Evolutionary conservation across 805 yeast species (phyloP).

Genomic region (Suhomyces sp.): DNA sequence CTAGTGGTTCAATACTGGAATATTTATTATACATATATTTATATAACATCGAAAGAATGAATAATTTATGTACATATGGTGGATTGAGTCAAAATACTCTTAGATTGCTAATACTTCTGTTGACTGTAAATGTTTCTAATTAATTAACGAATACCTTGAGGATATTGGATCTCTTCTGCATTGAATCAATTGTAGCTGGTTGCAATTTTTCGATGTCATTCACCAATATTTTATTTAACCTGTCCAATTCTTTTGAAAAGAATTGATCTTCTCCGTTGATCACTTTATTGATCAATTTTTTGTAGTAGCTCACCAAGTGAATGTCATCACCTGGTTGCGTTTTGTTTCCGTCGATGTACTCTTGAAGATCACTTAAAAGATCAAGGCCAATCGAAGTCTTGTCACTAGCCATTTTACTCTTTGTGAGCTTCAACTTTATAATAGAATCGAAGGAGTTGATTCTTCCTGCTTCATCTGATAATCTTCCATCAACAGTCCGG

Average conservation of each 20-base stretch:
- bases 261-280: conserved; percentile 45
- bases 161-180: conserved; percentile 52
- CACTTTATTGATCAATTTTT: conserved; percentile 45
- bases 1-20: background rate
- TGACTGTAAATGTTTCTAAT: too few species aligned
- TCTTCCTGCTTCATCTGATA: conserved; percentile 32
- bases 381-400: conserved; percentile 14
- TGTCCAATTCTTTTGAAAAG: conserved; percentile 43
- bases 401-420: too few species aligned
- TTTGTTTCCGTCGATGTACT: too few species aligned
- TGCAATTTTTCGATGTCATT: conserved; percentile 35
- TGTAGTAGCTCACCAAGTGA: conserved; percentile 45
- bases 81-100: too few species aligned
- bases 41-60: too few species aligned
- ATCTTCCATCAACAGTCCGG: conserved; percentile 34
- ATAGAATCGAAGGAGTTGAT: conserved; percentile 11
- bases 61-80: too few species aligned
- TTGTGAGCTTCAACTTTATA: background rate
- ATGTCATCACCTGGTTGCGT: conserved; percentile 1
- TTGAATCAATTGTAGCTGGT: conserved; percentile 47
- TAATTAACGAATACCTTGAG: conserved; percentile 32
- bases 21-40: too few species aligned
- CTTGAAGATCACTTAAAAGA: conserved; percentile 5
- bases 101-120: too few species aligned
- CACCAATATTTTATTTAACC: conserved; percentile 45